These are phyloP conservation scores for Tricholoma bakamatsutake DNA, from an alignment of 768 basidiomycete genomes.

Conservation along the genomic window DNA sequence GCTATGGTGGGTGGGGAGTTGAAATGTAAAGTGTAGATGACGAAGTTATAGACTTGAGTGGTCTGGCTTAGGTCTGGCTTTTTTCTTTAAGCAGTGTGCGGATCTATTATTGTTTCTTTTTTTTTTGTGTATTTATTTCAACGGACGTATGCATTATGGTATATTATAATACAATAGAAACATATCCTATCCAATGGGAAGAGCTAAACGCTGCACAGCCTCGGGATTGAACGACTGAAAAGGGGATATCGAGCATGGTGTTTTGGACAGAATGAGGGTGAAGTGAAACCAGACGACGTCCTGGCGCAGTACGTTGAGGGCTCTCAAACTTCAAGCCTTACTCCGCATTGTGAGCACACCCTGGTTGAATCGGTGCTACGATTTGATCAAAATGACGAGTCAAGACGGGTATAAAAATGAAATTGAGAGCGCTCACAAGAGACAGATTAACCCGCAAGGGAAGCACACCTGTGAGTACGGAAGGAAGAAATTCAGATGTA, in stretches of 20 bases:
- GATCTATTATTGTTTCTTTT: too few species aligned
- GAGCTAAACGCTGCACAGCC: too few species aligned
- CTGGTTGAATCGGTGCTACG: not conserved
- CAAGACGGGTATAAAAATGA: too few species aligned
- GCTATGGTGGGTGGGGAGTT: conserved; percentile 62
- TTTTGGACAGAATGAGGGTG: too few species aligned
- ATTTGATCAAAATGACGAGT: not conserved
- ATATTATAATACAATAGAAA: too few species aligned
- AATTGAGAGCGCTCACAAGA: not conserved
- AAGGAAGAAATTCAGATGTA: not conserved
- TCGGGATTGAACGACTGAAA: too few species aligned
- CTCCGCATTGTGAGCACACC: not conserved
- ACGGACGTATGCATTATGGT: too few species aligned
- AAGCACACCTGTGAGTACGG: not conserved
- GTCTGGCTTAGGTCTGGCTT: too few species aligned
- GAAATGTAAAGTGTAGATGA: conserved; percentile 37
- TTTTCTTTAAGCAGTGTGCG: too few species aligned
- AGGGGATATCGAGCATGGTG: too few species aligned
- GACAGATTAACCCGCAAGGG: not conserved
- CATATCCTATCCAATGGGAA: too few species aligned
- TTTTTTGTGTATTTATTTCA: too few species aligned
- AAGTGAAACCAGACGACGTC: not conserved
- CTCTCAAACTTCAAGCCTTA: not conserved
- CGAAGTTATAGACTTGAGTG: not conserved
- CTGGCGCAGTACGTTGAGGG: not conserved